Evolutionary conservation across 1,139 yeast genomes (phyloP).

Genomic region (Suhomyces terraborum): DNA sequence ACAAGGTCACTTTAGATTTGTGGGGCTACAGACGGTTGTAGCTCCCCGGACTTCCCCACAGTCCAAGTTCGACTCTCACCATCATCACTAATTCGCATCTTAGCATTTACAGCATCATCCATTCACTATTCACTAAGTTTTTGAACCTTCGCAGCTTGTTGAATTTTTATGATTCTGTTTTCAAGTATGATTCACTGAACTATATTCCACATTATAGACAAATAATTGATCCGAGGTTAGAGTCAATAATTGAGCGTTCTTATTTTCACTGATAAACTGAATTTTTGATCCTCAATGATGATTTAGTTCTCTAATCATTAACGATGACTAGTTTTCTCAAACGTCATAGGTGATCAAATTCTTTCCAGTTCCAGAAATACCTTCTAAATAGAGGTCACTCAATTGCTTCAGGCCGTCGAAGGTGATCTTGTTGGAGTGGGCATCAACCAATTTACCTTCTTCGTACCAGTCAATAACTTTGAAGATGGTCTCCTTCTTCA

Average conservation of each 20-base stretch:
- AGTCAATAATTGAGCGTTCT: too few species aligned
- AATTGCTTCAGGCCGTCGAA: slow-evolving; percentile 54
- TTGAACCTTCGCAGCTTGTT: too few species aligned
- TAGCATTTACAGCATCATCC: neutral
- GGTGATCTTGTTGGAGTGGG: slow-evolving; percentile 52
- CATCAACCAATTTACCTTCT: slow-evolving; percentile 60
- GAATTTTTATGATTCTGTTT: too few species aligned
- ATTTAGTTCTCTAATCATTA: neutral
- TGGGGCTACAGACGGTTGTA: neutral
- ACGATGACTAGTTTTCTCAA: neutral
- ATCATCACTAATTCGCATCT: too few species aligned
- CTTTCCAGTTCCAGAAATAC: slow-evolving; percentile 53
- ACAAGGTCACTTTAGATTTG: neutral
- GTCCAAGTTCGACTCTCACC: too few species aligned
- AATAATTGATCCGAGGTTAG: too few species aligned
- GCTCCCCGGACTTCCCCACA: neutral
- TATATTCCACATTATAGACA: too few species aligned
- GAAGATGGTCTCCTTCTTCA: slow-evolving; percentile 59
- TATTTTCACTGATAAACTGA: too few species aligned
- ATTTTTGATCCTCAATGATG: too few species aligned
- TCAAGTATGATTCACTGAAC: too few species aligned
- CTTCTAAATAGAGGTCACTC: slow-evolving; percentile 51
- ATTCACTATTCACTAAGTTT: neutral
- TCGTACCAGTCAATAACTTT: slow-evolving; percentile 69
- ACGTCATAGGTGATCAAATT: slow-evolving; percentile 37